Conservation (phyloP, 2,329 filamentous ascomycete species). For the Diaporthe sp. region DNA sequence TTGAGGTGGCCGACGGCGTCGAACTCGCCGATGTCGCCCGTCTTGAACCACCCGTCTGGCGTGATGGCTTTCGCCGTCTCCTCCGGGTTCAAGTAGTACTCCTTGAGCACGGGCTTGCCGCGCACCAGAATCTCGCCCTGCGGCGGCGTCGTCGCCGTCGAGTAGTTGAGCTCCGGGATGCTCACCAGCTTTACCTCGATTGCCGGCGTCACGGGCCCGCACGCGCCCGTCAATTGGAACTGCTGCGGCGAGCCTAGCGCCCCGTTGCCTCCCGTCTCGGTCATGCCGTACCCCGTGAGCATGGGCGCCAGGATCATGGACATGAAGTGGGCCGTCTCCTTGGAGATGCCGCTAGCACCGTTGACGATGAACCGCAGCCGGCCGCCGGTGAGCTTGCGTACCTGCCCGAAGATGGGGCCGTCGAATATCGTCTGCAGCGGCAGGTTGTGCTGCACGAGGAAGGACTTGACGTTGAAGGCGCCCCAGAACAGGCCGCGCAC, state of each 20-base stretch:
- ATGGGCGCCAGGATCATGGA: slow-evolving; percentile 94
- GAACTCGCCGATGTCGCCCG: slow-evolving; percentile 94
- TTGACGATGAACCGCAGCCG: slow-evolving; percentile 92
- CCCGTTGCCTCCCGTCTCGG: slow-evolving; percentile 90
- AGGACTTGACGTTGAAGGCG: slow-evolving; percentile 70
- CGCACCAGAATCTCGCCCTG: slow-evolving; percentile 95
- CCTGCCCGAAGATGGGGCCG: slow-evolving; percentile 87
- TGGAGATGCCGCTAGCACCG: slow-evolving; percentile 90
- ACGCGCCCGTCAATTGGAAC: slow-evolving; percentile 77
- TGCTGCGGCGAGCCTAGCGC: slow-evolving; percentile 86
- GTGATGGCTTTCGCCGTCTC: slow-evolving; percentile 86
- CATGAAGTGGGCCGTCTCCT: slow-evolving; percentile 90
- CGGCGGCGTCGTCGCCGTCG: slow-evolving; percentile 76
- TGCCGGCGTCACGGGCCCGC: slow-evolving; percentile 82
- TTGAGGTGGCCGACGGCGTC: slow-evolving; percentile 82
- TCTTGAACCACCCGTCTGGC: slow-evolving; percentile 95
- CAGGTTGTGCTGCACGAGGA: slow-evolving; percentile 69
- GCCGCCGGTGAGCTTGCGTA: slow-evolving; percentile 91
- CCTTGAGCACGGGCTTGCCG: slow-evolving; percentile 78
- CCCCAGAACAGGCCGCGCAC: slow-evolving; percentile 83
- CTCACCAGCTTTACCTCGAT: slow-evolving; percentile 94
- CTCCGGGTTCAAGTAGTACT: slow-evolving; percentile 87
- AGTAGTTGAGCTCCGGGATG: slow-evolving; percentile 89
- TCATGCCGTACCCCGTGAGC: slow-evolving; percentile 94
- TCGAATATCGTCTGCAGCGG: slow-evolving; percentile 81